phyloP scores from a whole-genome alignment of 441 rosid species.

The Breynia disticha region DNA sequence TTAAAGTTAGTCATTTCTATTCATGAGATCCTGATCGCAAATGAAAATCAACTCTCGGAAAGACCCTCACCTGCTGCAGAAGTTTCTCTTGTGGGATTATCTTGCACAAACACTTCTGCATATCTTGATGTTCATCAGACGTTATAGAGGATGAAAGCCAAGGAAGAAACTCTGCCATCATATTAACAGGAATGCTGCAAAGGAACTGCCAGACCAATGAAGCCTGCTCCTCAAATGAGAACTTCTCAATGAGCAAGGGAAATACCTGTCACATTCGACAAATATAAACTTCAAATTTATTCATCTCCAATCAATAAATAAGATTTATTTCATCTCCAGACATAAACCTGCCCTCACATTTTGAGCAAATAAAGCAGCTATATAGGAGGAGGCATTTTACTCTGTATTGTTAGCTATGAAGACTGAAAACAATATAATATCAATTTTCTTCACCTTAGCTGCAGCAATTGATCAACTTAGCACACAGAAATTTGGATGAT shows the following conservation, averaged over 20 bases:
- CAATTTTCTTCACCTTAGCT: no score
- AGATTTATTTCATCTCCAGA: no score
- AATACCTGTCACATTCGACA: slow-evolving; percentile 49
- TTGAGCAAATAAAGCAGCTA: no score
- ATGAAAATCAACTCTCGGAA: slow-evolving; percentile 9
- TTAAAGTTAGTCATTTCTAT: slow-evolving; percentile 14
- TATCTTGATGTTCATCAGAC: slow-evolving; percentile 61
- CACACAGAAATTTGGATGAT: no score
- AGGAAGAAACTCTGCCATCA: slow-evolving; percentile 88
- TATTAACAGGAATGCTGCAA: slow-evolving; percentile 94
- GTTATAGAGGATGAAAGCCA: slow-evolving; percentile 88
- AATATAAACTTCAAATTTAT: slow-evolving; percentile 13
- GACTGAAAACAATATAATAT: no score
- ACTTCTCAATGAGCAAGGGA: slow-evolving; percentile 87
- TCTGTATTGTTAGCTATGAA: no score
- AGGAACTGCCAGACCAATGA: slow-evolving; percentile 94
- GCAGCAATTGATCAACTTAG: no score
- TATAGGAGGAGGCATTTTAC: no score
- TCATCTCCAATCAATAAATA: slow-evolving; percentile 2
- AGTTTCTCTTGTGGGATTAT: slow-evolving; percentile 75
- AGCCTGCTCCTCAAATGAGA: slow-evolving; percentile 80
- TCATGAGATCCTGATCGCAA: slow-evolving; percentile 3
- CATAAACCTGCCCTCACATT: no score
- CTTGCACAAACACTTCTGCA: slow-evolving; percentile 62
- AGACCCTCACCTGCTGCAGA: slow-evolving; percentile 58